Percentiles rank a stretch among this genome's conserved stretches.
Evolutionary conservation across 2,329 filamentous ascomycete genomes (phyloP).

Genomic region (Hirsutella thompsonii): DNA sequence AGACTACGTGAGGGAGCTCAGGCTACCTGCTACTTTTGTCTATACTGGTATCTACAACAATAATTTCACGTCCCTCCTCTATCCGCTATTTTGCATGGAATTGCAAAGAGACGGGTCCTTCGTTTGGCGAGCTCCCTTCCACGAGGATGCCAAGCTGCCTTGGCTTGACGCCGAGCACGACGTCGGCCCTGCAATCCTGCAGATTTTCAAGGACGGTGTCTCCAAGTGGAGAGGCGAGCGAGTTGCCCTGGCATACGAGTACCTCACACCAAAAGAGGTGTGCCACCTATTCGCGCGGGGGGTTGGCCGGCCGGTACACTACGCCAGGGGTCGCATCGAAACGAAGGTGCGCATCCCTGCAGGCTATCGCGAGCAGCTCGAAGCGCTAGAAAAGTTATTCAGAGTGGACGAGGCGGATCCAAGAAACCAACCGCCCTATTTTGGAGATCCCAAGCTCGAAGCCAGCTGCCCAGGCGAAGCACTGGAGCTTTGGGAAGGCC

Average conservation of each 20-base stretch:
- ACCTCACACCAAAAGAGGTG: slow-evolving; percentile 70
- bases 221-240: slow-evolving; percentile 68
- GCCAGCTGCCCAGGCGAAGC: slow-evolving; percentile 60
- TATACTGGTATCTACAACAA: slow-evolving; percentile 99
- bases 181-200: slow-evolving; percentile 78
- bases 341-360: slow-evolving; percentile 75
- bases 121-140: slow-evolving; percentile 86
- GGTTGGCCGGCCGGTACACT: slow-evolving; percentile 64
- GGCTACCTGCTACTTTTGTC: slow-evolving; percentile 79
- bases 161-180: slow-evolving; percentile 97
- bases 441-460: slow-evolving; percentile 44
- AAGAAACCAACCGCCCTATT: slow-evolving; percentile 48
- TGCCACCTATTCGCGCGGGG: slow-evolving; percentile 71
- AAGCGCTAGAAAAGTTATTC: slow-evolving; percentile 52
- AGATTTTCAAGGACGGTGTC: slow-evolving; percentile 89
- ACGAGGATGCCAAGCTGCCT: slow-evolving; percentile 75
- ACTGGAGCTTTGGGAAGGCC: slow-evolving; percentile 79
- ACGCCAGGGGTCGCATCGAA: slow-evolving; percentile 67
- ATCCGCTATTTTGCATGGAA: slow-evolving; percentile 93
- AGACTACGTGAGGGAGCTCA: slow-evolving; percentile 74
- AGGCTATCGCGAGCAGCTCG: slow-evolving; percentile 80
- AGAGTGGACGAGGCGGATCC: slow-evolving; percentile 35
- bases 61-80: slow-evolving; percentile 88
- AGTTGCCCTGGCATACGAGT: slow-evolving; percentile 83
- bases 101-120: slow-evolving; percentile 75